Evolutionary conservation across 2,329 filamentous ascomycete species (phyloP).

Genomic region (Stagonosporopsis vannaccii): DNA sequence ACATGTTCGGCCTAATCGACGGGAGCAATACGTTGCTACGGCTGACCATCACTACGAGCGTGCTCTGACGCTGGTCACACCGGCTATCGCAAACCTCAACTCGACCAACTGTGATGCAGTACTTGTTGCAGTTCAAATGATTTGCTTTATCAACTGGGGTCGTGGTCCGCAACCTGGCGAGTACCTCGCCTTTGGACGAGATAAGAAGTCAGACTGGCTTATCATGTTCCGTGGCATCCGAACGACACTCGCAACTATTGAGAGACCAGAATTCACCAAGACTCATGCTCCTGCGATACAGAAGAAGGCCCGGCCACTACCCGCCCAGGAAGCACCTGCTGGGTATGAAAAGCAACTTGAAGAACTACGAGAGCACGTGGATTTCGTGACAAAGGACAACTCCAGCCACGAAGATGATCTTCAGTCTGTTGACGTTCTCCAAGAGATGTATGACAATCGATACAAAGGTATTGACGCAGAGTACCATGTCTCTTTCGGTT

Average conservation of each 20-base stretch:
- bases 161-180: conserved; percentile 37
- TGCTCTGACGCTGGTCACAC: conserved; percentile 30
- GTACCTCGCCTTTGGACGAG: conserved; percentile 39
- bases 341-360: conserved; percentile 30
- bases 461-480: conserved; percentile 33
- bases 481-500: conserved; percentile 36
- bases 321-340: conserved; percentile 13
- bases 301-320: conserved; percentile 22
- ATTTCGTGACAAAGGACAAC: conserved; percentile 8
- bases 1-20: conserved; percentile 26
- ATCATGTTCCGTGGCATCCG: conserved; percentile 41
- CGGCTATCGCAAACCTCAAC: conserved; percentile 28
- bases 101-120: conserved; percentile 35
- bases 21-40: conserved; percentile 25
- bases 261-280: conserved; percentile 10
- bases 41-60: conserved; percentile 33
- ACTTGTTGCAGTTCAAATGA: conserved; percentile 32
- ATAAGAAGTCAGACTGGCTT: conserved; percentile 39
- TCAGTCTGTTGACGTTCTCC: conserved; percentile 23
- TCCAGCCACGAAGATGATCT: conserved; percentile 14
- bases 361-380: conserved; percentile 25
- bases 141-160: conserved; percentile 36
- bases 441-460: conserved; percentile 31
- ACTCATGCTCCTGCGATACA: conserved; percentile 16
- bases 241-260: conserved; percentile 28